Evolutionary conservation across 2,329 filamentous ascomycete species (phyloP).

Genomic region (Colletotrichum sp.): DNA sequence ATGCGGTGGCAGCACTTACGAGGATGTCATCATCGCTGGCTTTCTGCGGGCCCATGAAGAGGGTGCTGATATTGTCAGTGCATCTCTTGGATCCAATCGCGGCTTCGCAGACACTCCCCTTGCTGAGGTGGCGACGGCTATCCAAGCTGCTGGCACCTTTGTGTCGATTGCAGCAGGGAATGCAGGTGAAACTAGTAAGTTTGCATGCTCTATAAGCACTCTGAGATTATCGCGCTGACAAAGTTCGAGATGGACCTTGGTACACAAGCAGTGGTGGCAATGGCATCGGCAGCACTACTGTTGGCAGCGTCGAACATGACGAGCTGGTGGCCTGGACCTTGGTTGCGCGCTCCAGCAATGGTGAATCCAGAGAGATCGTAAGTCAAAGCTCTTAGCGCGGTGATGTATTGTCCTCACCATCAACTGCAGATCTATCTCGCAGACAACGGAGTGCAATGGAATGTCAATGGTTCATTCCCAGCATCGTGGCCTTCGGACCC

Average conservation of each 20-base stretch:
- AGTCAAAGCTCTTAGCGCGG: background rate
- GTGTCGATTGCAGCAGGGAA: constrained; percentile 5
- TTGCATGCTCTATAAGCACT: background rate
- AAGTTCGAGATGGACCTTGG: background rate
- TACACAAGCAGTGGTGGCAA: background rate
- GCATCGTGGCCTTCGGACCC: background rate
- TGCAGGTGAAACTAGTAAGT: background rate
- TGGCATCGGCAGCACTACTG: background rate
- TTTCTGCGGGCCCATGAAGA: constrained; percentile 23
- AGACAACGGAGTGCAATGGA: background rate
- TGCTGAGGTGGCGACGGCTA: background rate
- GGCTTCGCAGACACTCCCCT: constrained; percentile 27
- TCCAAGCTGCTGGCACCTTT: background rate
- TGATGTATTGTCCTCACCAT: background rate
- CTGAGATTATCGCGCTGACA: background rate
- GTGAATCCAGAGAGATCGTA: background rate
- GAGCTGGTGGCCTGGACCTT: background rate
- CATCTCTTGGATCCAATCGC: constrained; percentile 27
- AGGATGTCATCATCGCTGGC: constrained; percentile 19
- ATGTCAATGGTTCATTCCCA: background rate
- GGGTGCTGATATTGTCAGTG: constrained; percentile 36
- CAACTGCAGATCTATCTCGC: background rate
- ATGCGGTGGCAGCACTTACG: constrained; percentile 22
- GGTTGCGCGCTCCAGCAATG: background rate
- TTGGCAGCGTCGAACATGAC: background rate